phyloP scores from a whole-genome alignment of 2,329 filamentous ascomycete genomes.

The Biscogniauxia mediterranea region DNA sequence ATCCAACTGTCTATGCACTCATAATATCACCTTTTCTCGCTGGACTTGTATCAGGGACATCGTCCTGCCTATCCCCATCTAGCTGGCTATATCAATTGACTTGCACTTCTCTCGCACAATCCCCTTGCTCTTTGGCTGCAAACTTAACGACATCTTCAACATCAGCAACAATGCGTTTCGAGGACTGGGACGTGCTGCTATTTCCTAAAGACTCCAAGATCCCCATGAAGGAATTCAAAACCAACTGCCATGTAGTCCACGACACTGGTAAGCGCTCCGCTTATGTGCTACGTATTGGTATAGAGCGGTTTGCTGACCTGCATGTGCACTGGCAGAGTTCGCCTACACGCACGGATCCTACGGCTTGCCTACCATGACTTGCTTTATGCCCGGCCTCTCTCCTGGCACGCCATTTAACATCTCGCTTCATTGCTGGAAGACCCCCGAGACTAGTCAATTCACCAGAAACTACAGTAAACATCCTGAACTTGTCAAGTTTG shows the following conservation, averaged over 20 bases:
- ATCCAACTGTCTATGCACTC: conserved; percentile 19
- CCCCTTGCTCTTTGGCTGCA: conserved; percentile 16
- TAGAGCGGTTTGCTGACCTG: neutral
- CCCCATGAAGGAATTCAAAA: conserved; percentile 80
- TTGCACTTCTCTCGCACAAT: conserved; percentile 15
- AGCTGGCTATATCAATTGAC: conserved; percentile 25
- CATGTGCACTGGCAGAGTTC: conserved; percentile 44
- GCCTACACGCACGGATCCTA: conserved; percentile 47
- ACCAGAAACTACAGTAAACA: conserved; percentile 56
- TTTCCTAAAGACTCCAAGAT: conserved; percentile 67
- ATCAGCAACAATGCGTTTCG: conserved; percentile 67
- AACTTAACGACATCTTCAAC: conserved; percentile 20
- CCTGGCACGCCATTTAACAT: conserved; percentile 62
- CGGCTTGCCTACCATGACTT: conserved; percentile 65
- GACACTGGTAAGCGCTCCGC: conserved; percentile 40
- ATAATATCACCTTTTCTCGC: conserved; percentile 12
- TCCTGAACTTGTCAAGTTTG: conserved; percentile 57
- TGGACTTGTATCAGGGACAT: conserved; percentile 14
- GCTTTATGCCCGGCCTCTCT: conserved; percentile 66
- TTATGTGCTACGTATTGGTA: neutral
- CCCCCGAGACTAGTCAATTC: conserved; percentile 57
- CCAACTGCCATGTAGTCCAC: conserved; percentile 68
- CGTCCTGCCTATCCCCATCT: conserved; percentile 18
- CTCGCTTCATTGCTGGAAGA: conserved; percentile 73
- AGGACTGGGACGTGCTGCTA: conserved; percentile 82